These are phyloP conservation scores for Pythium insidiosum DNA, from an alignment of 352 stramenopile species.

Conservation along the genomic window DNA sequence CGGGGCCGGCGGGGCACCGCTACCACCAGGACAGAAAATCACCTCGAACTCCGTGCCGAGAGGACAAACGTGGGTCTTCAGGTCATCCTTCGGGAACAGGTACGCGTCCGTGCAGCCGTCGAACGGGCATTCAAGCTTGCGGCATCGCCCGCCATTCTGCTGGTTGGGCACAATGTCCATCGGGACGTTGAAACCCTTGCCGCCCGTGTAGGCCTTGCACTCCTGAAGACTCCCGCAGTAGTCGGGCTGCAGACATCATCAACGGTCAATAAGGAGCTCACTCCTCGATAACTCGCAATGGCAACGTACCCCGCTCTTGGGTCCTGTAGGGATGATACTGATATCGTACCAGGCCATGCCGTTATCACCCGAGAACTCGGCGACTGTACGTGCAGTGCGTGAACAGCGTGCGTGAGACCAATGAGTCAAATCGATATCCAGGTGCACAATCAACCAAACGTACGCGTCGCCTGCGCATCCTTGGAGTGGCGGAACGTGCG, in stretches of 20 bases:
- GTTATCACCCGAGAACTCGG: constrained; percentile 57
- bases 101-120: constrained; percentile 58
- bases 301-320: constrained; percentile 43
- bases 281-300: neutral
- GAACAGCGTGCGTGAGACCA: neutral
- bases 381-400: constrained; percentile 20
- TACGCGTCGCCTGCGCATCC: constrained; percentile 32
- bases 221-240: constrained; percentile 37
- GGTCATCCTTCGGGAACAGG: constrained; percentile 60
- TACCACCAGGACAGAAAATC: constrained; percentile 46
- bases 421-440: too few species aligned
- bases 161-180: constrained; percentile 51
- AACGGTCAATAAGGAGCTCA: too few species aligned
- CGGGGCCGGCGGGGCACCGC: constrained; percentile 1
- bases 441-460: constrained; percentile 10
- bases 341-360: constrained; percentile 62
- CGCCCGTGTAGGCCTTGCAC: constrained; percentile 48
- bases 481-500: constrained; percentile 42
- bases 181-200: constrained; percentile 55
- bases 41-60: constrained; percentile 46
- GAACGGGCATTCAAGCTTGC: constrained; percentile 37
- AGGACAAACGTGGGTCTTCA: constrained; percentile 55
- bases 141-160: constrained; percentile 31
- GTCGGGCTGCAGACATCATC: constrained; percentile 20
- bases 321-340: constrained; percentile 65